Percentiles rank a stretch among this genome's conserved stretches.
Conservation (phyloP, 2,329 filamentous ascomycete genomes). For the Hirsutella thompsonii region DNA sequence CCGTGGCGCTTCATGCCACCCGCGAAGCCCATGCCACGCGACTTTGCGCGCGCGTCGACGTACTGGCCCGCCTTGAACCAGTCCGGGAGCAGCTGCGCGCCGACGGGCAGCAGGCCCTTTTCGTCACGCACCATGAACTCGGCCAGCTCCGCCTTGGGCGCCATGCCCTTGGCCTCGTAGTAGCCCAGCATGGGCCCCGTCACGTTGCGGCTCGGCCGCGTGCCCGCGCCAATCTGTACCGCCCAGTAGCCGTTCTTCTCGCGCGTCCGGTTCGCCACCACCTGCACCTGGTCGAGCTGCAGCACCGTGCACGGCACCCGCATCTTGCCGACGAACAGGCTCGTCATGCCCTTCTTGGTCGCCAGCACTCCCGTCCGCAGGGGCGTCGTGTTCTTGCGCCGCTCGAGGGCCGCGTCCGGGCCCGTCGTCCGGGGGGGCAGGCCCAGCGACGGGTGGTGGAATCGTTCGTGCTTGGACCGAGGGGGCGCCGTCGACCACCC, state of each 20-base stretch:
- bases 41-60: slow-evolving; percentile 71
- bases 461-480: slow-evolving; percentile 41
- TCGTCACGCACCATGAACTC: slow-evolving; percentile 78
- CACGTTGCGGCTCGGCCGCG: slow-evolving; percentile 61
- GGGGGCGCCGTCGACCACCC: slow-evolving; percentile 47
- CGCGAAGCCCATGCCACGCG: slow-evolving; percentile 82
- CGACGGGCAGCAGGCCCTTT: slow-evolving; percentile 62
- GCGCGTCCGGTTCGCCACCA: slow-evolving; percentile 74
- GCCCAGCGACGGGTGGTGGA: slow-evolving; percentile 45
- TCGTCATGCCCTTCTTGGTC: slow-evolving; percentile 93
- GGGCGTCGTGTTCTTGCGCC: slow-evolving; percentile 45
- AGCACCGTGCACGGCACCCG: slow-evolving; percentile 83
- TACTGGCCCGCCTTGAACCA: slow-evolving; percentile 89
- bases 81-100: slow-evolving; percentile 64
- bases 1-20: slow-evolving; percentile 97
- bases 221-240: slow-evolving; percentile 75
- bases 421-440: slow-evolving; percentile 44
- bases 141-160: slow-evolving; percentile 69
- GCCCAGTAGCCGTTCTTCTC: slow-evolving; percentile 82
- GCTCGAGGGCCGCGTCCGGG: slow-evolving; percentile 46
- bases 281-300: slow-evolving; percentile 85
- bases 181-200: slow-evolving; percentile 78
- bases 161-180: slow-evolving; percentile 68
- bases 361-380: slow-evolving; percentile 71
- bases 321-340: slow-evolving; percentile 66